Evolutionary conservation across 495 filamentous ascomycete genomes (phyloP), one percentile per base, ranked within the genome.

Genomic region (Articulospora tetracladia): DNA sequence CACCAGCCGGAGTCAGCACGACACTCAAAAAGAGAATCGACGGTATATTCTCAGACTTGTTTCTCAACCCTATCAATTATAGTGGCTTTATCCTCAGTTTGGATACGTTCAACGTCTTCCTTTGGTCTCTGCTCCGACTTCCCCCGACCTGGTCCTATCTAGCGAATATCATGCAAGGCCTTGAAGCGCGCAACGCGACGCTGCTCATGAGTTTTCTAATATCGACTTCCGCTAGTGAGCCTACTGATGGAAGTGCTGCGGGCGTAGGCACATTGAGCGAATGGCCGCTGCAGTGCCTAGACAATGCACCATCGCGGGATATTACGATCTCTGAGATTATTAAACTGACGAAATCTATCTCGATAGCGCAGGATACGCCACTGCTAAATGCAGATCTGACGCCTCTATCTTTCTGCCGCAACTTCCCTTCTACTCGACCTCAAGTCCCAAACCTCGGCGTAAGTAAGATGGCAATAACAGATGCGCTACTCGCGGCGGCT

Each of bases 171-270:
- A 2, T 56, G 11, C 32, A 41, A 22, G 53, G 53, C 3, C 34
- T 56, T 2, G 53, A 55, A 55, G 11, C 17, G 3, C 11, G 53
- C 3, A 56, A 41, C 34, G 53, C 53, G 13, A 56, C 53, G 30
- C 53, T 46, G 23, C 53, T 41, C 7, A 10, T 56, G 6, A 22
- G 4, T 13, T 32, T 46, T 15, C 34, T 56, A 4, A 6, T 20
- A 3, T 2, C 23, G 3, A 20, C 23, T 1, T 19, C 13, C 7
- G 28, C 53, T 15, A 4, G 7, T 15, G 23, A 56, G 19, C 53
- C 53, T 4, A 20, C 28, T 15, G 34, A 56, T 26, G 4, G 26
- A 10, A 20, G 3, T n/a, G 53, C 32, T 2, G 13, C 53, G 6
- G 53, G 15, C 6, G 24, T 26, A 6, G 53, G 53, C 20, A 44